Percentiles rank a stretch among this genome's conserved stretches.
These are phyloP conservation scores for Trypanosoma boissoni DNA, from an alignment of 208 protist species.

Conservation along the genomic window DNA sequence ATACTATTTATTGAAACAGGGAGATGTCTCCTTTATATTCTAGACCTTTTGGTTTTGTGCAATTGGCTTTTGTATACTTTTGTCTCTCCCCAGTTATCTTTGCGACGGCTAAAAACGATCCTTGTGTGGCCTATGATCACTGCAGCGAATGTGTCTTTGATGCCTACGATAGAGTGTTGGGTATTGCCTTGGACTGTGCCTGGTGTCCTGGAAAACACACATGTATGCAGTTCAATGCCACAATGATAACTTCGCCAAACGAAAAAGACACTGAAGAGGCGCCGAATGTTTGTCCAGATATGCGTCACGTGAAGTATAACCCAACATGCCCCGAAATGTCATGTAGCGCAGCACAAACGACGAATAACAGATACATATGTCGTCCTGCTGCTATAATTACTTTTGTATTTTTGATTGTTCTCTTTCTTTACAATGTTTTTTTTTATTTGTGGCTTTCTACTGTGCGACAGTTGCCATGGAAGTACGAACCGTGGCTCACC, in stretches of 20 bases:
- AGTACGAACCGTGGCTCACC: conserved; percentile 48
- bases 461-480: conserved; percentile 56
- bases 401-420: conserved; percentile 34
- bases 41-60: neutral
- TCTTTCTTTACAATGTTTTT: conserved; percentile 30
- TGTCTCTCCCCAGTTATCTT: neutral
- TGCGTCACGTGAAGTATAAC: conserved; percentile 35
- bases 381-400: conserved; percentile 29
- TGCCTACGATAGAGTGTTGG: conserved; percentile 46
- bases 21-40: no score
- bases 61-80: conserved; percentile 9
- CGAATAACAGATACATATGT: conserved; percentile 77
- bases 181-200: conserved; percentile 32
- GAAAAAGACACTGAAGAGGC: neutral
- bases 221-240: conserved; percentile 41
- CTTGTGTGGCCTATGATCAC: conserved; percentile 30
- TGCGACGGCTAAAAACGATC: conserved; percentile 1
- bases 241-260: conserved; percentile 5
- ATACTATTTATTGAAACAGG: no score
- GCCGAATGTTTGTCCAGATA: conserved; percentile 30
- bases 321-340: conserved; percentile 48
- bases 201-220: conserved; percentile 41
- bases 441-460: conserved; percentile 41
- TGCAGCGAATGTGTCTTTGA: conserved; percentile 66
- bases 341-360: conserved; percentile 38